Base-by-base conservation (phyloP, 352 stramenopile species). In the Pythium guiyangense region DNA sequence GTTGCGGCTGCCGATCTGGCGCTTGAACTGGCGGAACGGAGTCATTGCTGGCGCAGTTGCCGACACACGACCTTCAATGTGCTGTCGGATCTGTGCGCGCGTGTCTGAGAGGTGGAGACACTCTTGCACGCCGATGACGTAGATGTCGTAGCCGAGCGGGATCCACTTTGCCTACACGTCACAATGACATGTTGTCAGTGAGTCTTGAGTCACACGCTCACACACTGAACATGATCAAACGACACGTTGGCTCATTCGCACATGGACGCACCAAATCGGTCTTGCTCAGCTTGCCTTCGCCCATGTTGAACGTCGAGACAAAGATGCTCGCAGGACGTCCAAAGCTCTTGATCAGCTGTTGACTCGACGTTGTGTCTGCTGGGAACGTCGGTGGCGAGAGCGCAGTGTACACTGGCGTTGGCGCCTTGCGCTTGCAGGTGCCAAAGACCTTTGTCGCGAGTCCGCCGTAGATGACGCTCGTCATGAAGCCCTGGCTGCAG, bases 61-160 rank as follows among this genome's bases (percentile, higher is more conserved):
- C 49, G 55, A 49, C 18, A 49, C 47, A 17, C 68, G 69, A n/a
- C 69, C 67, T 53, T 90, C 77, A 52, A 92, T 73, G 50, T 95
- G 74, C 40, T 79, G 66, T 11, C 57, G 69, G 34, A 96, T 77
- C 22, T 79, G 67, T 8, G 69, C 66, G 0, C 84, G 73, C 25
- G 91, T 75, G 37, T 86, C 80, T 17, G 66, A 62, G 29, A 96
- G 62, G 60, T 91, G 68, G 12, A 96, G 73, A 67, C 89, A 97
- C 57, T 97, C 89, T 59, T 97, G 88, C 8, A 96, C 76, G n/a
- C 86, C 90, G 44, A 97, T 90, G 14, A 94, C 85, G 45, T 96
- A 97, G 0, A 97, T 71, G 47, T 97, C 86, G 59, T 92, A 68
- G 29, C 85, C 86, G 6, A 76, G 59, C 20, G 88, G 86, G 61